Base-by-base conservation (phyloP, 495 filamentous ascomycete genomes). In the Aspergillus campestris region DNA sequence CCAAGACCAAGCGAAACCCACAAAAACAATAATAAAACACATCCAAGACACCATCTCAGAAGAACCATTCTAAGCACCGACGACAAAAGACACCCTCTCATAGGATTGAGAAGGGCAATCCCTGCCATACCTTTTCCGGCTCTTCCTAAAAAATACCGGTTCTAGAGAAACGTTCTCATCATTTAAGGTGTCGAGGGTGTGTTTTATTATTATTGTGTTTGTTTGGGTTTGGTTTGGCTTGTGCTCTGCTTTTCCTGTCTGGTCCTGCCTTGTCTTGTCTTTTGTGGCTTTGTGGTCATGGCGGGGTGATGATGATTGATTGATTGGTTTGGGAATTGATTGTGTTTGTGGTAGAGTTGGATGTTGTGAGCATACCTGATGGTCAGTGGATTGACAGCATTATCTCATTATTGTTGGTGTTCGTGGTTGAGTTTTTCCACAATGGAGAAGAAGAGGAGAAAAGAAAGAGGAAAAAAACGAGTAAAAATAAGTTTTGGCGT, bases 11-110 rank as follows among this genome's bases (percentile, higher is more conserved):
- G 9, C 8, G 27, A 32, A 57, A 40, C 13, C 30, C 33, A 43
- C 37, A 51, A 31, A 38, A 18, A 47, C 5, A 32, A 44, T 14
- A 46, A 28, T 6, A 27, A 24, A 45, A 44, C 52, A 46, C 47
- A 50, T 41, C 48, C 56, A 24, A 24, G 28, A 44, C 9, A 31
- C 18, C 14, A 38, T 39, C 33, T 73, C 67, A 71, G 70, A 49
- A 62, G 70, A 73, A 73, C 67, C 70, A 62, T 69, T 73, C 56
- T 71, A 73, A 73, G 70, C 70, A 73, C 57, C 70, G 70, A 71
- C 67, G 61, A 66, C 70, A 65, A 54, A 40, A 24, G 18, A 24
- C 18, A 24, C 18, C 18, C 18, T 4, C 18, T 24, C 18, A 24
- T 24, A 24, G 18, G 18, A 24, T 1, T 24, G 42, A 44, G 45